These are phyloP conservation scores for Mrakia frigida DNA, from an alignment of 768 basidiomycete species.

Conservation along the genomic window DNA sequence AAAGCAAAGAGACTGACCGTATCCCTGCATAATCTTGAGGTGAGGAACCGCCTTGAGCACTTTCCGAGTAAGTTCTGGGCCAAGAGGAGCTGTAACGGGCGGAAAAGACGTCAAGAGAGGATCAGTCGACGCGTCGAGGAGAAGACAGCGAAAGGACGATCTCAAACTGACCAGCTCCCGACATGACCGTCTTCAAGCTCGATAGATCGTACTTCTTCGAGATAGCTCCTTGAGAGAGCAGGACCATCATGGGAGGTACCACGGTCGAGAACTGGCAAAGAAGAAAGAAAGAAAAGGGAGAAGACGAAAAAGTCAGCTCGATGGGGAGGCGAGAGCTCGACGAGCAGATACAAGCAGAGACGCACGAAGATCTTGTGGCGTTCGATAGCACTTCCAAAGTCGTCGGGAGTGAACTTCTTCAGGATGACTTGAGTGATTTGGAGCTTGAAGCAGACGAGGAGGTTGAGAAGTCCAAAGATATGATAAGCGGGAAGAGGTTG, in stretches of 20 bases:
- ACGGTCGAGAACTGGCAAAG: constrained; percentile 8
- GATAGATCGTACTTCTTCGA: constrained; percentile 35
- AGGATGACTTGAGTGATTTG: constrained; percentile 37
- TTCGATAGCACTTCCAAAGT: constrained; percentile 62
- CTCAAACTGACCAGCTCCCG: constrained; percentile 27
- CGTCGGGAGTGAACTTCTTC: constrained; percentile 63
- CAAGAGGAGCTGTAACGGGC: constrained; percentile 36
- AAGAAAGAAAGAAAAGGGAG: neutral
- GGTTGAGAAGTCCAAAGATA: constrained; percentile 15
- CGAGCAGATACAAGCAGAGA: no score
- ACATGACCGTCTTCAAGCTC: constrained; percentile 31
- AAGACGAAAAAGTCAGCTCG: neutral
- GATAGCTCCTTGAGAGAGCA: constrained; percentile 59
- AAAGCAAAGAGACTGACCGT: neutral
- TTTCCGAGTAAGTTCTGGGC: constrained; percentile 35
- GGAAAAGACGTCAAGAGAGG: neutral
- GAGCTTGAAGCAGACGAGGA: constrained; percentile 12
- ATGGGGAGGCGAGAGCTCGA: no score
- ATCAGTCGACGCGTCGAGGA: neutral
- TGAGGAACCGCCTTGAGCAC: constrained; percentile 17
- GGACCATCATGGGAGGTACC: constrained; percentile 71
- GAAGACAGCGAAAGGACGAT: no score
- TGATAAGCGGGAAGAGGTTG: constrained; percentile 13
- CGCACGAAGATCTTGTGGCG: constrained; percentile 55
- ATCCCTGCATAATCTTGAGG: constrained; percentile 14